A percentile compares a stretch with the other conserved stretches of the same genome.
These are phyloP conservation scores for Comarum palustre DNA, from an alignment of 306 rosid species.

Conservation along the genomic window DNA sequence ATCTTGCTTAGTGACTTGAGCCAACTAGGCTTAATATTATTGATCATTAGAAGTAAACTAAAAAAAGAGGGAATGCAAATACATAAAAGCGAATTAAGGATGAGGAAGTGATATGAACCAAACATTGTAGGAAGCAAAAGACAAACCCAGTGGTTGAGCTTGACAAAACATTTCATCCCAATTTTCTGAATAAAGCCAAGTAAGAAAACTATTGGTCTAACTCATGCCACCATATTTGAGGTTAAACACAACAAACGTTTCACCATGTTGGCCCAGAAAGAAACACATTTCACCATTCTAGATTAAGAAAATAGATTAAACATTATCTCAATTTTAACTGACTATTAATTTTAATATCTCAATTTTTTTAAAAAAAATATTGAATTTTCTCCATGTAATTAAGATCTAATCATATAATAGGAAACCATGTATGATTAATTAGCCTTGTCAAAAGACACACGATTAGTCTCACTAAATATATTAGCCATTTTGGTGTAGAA, in stretches of 20 bases:
- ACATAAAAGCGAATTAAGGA: background rate
- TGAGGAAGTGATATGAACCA: constrained; percentile 12
- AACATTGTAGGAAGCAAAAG: background rate
- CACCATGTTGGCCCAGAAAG: background rate
- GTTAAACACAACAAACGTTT: background rate
- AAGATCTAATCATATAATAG: background rate
- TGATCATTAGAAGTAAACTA: background rate
- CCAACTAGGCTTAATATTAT: background rate
- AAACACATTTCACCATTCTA: background rate
- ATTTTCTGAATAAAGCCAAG: constrained; percentile 18
- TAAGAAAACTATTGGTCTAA: constrained; percentile 13
- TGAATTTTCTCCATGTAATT: background rate
- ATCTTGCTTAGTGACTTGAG: constrained; percentile 15
- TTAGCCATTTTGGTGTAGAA: background rate
- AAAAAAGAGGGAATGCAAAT: background rate
- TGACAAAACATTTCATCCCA: background rate
- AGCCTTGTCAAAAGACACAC: constrained; percentile 14
- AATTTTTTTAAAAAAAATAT: background rate
- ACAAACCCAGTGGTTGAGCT: constrained; percentile 16
- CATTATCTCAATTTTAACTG: too few species aligned
- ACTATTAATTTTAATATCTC: too few species aligned
- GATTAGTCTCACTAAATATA: background rate
- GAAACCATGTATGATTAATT: background rate
- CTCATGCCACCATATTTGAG: background rate
- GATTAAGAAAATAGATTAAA: background rate